These are phyloP conservation scores for Petunia secreta DNA, from an alignment of 257 asterid species.

Conservation along the genomic window DNA sequence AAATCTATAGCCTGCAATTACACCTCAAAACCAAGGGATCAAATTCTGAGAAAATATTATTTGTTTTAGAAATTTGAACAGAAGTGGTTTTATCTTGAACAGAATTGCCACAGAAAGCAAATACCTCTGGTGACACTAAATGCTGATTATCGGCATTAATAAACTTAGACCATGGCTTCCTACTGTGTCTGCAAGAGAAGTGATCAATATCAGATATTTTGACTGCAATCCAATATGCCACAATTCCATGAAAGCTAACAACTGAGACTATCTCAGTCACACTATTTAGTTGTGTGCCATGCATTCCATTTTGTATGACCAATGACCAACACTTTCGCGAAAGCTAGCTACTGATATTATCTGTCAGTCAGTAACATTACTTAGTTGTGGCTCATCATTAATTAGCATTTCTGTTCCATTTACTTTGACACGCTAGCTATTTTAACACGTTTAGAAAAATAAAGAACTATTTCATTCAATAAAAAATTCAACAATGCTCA, in stretches of 20 bases:
- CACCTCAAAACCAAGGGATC: not conserved
- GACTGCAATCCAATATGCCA: not conserved
- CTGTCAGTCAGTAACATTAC: not conserved
- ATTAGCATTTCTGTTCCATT: not conserved
- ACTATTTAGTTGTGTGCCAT: not conserved
- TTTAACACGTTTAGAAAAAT: not conserved
- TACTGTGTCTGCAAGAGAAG: conserved; percentile 43
- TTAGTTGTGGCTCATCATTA: not conserved
- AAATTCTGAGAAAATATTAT: not conserved
- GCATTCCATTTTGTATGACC: not conserved
- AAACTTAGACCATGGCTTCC: conserved; percentile 51
- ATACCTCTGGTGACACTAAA: conserved; percentile 48
- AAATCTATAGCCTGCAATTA: conserved; percentile 46
- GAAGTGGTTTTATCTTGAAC: not conserved
- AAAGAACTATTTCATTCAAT: conserved; percentile 7
- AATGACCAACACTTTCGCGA: not conserved
- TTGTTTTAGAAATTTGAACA: not conserved
- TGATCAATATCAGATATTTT: not conserved
- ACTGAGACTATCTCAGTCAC: not conserved
- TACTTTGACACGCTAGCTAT: not conserved
- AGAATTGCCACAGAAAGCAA: conserved; percentile 7
- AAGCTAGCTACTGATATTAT: not conserved
- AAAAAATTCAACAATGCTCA: not conserved
- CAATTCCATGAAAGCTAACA: not conserved
- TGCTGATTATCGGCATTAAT: conserved; percentile 50